Evolutionary conservation across 106 monocot species (phyloP).

Genomic region (Allium sativum): DNA sequence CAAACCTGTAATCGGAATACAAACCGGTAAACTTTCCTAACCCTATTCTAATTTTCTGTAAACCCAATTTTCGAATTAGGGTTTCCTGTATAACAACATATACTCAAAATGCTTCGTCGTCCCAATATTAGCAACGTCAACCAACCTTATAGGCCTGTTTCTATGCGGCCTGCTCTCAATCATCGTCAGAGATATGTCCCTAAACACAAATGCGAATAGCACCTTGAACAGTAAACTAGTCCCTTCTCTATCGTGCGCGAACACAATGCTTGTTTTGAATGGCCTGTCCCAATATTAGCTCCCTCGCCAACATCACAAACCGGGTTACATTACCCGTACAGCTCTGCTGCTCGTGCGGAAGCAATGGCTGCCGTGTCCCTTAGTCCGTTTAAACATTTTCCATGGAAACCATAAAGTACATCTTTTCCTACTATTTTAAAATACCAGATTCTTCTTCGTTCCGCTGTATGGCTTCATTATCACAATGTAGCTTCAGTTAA

Average conservation of each 20-base stretch:
- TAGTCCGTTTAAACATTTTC: conserved; percentile 15
- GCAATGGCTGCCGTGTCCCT: conserved; percentile 32
- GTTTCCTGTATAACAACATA: no score
- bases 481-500: no score
- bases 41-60: no score
- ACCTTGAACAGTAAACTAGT: conserved; percentile 32
- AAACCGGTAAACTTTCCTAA: no score
- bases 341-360: conserved; percentile 28
- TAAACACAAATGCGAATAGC: conserved; percentile 37
- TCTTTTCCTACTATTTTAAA: no score
- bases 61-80: no score
- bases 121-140: conserved; percentile 33
- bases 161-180: conserved; percentile 48
- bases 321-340: conserved; percentile 35
- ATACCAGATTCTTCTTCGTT: no score
- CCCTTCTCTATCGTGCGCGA: conserved; percentile 30
- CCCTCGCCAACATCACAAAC: conserved; percentile 39
- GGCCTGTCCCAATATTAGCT: conserved; percentile 31
- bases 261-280: conserved; percentile 40
- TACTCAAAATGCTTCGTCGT: conserved; percentile 35
- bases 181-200: conserved; percentile 37
- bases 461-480: no score
- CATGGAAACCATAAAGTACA: no score
- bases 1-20: no score
- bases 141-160: conserved; percentile 29